These are phyloP conservation scores for Gillenia trifoliata DNA, from an alignment of 306 rosid genomes.

Conservation along the genomic window DNA sequence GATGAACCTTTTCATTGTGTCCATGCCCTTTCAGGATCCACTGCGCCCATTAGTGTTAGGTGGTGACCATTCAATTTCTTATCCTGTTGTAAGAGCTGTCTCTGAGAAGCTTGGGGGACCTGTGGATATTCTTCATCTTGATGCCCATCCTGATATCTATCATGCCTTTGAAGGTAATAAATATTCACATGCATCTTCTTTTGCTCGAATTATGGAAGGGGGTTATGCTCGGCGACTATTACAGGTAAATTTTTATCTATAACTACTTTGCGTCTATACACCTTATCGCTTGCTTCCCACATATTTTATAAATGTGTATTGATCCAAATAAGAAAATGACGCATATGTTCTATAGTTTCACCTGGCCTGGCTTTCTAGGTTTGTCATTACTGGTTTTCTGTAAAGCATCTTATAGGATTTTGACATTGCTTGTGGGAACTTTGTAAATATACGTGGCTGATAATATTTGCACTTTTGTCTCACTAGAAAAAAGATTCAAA, in stretches of 20 bases:
- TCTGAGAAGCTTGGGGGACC: slow-evolving; percentile 96
- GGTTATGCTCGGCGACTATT: slow-evolving; percentile 84
- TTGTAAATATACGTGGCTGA: not conserved
- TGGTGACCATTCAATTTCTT: slow-evolving; percentile 96
- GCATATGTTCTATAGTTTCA: not conserved
- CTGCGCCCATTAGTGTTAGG: slow-evolving; percentile 87
- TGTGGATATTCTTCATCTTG: slow-evolving; percentile 88
- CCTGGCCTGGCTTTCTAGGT: not conserved
- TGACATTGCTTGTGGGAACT: not conserved
- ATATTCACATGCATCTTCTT: slow-evolving; percentile 91
- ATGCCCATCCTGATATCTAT: slow-evolving; percentile 96
- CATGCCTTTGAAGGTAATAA: slow-evolving; percentile 75
- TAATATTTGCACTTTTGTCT: not conserved
- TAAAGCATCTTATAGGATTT: not conserved
- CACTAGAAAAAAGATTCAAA: not conserved
- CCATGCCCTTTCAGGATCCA: slow-evolving; percentile 53
- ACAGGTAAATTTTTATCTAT: slow-evolving; percentile 55
- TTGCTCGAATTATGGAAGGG: slow-evolving; percentile 98
- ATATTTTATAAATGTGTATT: not conserved
- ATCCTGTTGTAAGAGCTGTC: slow-evolving; percentile 82
- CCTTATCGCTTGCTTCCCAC: not conserved
- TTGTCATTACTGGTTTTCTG: not conserved
- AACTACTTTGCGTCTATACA: not conserved
- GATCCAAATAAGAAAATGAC: not conserved
- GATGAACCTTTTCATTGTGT: not conserved